These are phyloP conservation scores for Hygrophila difformis DNA, from an alignment of 257 asterid species.

Conservation along the genomic window DNA sequence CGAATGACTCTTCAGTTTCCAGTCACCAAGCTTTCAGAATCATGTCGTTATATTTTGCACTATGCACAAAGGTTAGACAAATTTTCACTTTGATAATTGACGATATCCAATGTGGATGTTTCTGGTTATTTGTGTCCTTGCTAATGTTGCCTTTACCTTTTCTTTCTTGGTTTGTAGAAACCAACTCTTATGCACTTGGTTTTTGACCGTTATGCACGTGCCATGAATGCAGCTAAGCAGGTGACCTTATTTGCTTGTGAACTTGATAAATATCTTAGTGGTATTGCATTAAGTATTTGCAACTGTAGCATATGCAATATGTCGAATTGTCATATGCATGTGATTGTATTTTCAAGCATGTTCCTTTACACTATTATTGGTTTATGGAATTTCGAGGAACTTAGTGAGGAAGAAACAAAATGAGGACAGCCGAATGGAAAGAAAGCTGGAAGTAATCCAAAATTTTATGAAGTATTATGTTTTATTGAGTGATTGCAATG, in stretches of 20 bases:
- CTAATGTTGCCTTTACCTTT: slow-evolving; percentile 24
- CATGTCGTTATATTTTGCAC: slow-evolving; percentile 73
- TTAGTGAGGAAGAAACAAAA: too few relatives aligned
- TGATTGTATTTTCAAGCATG: too few relatives aligned
- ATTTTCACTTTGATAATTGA: slow-evolving; percentile 11
- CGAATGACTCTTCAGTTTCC: slow-evolving; percentile 41
- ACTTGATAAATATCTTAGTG: background rate
- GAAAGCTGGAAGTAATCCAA: too few relatives aligned
- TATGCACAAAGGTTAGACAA: slow-evolving; percentile 74
- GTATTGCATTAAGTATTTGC: background rate
- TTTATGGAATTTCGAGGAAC: too few relatives aligned
- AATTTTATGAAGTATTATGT: too few relatives aligned
- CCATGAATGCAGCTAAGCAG: slow-evolving; percentile 87
- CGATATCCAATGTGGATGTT: slow-evolving; percentile 1
- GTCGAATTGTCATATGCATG: too few relatives aligned
- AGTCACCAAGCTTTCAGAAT: slow-evolving; percentile 60
- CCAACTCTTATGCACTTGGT: slow-evolving; percentile 71
- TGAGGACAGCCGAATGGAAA: too few relatives aligned
- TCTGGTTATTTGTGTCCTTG: slow-evolving; percentile 2
- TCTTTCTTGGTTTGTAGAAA: slow-evolving; percentile 76
- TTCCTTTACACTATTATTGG: too few relatives aligned
- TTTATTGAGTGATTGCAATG: too few relatives aligned
- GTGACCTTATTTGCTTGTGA: slow-evolving; percentile 28
- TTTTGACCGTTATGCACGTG: slow-evolving; percentile 54
- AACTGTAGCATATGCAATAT: too few relatives aligned